A percentile compares a stretch with the other conserved stretches of the same genome.
These are phyloP conservation scores for Pleurotus tuoliensis DNA, from an alignment of 768 basidiomycete genomes.

Conservation along the genomic window DNA sequence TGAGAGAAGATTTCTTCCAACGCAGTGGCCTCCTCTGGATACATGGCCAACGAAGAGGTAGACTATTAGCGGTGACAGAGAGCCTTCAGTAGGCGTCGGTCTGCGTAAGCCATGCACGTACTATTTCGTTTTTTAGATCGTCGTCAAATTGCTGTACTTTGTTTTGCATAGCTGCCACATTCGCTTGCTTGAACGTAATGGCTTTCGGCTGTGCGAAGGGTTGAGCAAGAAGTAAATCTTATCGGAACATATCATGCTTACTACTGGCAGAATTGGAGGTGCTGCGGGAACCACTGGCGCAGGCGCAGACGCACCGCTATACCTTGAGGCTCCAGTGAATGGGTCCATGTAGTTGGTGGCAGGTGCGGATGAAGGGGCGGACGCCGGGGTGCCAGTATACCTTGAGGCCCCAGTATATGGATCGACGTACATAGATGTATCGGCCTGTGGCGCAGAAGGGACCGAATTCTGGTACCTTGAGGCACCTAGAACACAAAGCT, in stretches of 20 bases:
- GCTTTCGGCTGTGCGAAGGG: constrained; percentile 44
- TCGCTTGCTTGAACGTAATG: constrained; percentile 82
- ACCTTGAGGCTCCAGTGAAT: constrained; percentile 67
- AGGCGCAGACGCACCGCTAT: constrained; percentile 40
- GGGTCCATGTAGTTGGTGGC: constrained; percentile 51
- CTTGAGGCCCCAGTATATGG: constrained; percentile 52
- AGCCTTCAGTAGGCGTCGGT: not conserved
- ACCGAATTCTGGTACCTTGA: constrained; percentile 1
- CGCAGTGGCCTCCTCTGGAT: constrained; percentile 52
- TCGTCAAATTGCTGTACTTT: constrained; percentile 79
- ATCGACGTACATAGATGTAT: constrained; percentile 4
- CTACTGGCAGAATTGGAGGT: constrained; percentile 49
- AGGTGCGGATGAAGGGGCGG: constrained; percentile 23
- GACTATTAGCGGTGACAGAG: constrained; percentile 37
- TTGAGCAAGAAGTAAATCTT: not conserved
- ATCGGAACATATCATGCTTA: constrained; percentile 21
- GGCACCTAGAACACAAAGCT: constrained; percentile 4
- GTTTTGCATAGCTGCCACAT: constrained; percentile 70
- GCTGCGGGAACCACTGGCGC: constrained; percentile 27
- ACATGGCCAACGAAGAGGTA: constrained; percentile 67
- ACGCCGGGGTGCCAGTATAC: constrained; percentile 42
- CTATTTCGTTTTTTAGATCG: constrained; percentile 61
- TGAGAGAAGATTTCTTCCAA: constrained; percentile 64
- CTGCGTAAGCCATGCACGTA: constrained; percentile 28
- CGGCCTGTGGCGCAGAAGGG: not conserved